Evolutionary conservation across 352 stramenopile species (phyloP), one percentile per base, ranked within the genome.

Genomic region (Pythium grandisporangium): DNA sequence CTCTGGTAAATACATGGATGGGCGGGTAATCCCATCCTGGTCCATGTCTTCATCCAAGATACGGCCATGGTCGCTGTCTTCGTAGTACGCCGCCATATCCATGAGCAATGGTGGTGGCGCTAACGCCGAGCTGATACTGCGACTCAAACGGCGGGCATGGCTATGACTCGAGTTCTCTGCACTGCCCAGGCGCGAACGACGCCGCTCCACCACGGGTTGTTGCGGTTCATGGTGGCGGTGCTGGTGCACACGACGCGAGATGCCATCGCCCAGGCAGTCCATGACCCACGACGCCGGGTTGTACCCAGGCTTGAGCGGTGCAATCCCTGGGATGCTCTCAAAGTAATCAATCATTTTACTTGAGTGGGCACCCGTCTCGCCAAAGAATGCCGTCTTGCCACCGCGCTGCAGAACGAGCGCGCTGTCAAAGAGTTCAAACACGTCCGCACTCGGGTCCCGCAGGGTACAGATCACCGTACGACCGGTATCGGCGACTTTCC

Each of bases 391-490:
- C 19, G 54, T 57, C 26, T 52, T 32, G 21, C 66, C 63, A 25
- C 63, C 63, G 23, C 50, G 44, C 37, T 74, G 43, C 2, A 95
- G 56, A 4, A 95, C 51, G 27, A 92, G 66, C 5, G 87, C 30
- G 36, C 66, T 64, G 58, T 95, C 76, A 54, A 93, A 89, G 24
- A 73, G 66, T 10, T 72, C 65, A 16, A 94, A 89, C 3, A 93
- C 67, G 30, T 91, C 69, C 3, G 65, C 72, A 6, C 58, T 67
- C 10, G 84, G 82, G 53, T 95, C 81, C 52, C 92, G 80, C 48
- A 96, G 91, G 14, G 80, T 92, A 34, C 85, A 92, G 0, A 93
- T 52, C 14, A 96, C 67, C 14, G 66, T 83, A 12, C 62, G 48
- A 13, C 78, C 75, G 13, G 62, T 61, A 24, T 45, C 42, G 1